These are phyloP conservation scores for Aegilops tauschii DNA, from an alignment of 176 grass and related monocot genomes.

Conservation along the genomic window DNA sequence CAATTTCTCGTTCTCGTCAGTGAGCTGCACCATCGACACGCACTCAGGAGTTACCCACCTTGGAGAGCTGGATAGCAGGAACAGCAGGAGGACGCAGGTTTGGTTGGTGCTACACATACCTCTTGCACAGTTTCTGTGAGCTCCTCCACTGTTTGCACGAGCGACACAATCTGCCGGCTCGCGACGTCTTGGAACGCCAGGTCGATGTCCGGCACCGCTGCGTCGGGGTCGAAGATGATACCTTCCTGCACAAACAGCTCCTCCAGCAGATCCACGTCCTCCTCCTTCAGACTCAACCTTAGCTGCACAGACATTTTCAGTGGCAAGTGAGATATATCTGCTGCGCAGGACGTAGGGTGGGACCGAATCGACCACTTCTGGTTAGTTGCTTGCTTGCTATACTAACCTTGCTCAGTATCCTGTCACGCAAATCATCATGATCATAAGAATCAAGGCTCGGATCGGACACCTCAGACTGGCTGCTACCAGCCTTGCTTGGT, in stretches of 20 bases:
- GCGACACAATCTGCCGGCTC: slow-evolving; percentile 38
- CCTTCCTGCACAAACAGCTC: slow-evolving; percentile 64
- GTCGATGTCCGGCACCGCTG: slow-evolving; percentile 30
- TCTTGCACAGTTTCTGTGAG: slow-evolving; percentile 48
- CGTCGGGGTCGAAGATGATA: slow-evolving; percentile 52
- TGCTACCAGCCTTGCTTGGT: slow-evolving; percentile 48
- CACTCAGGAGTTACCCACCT: background rate
- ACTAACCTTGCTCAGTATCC: slow-evolving; percentile 66
- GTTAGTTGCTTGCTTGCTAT: background rate
- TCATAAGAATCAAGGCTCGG: slow-evolving; percentile 25
- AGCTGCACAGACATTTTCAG: slow-evolving; percentile 50
- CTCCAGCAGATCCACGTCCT: slow-evolving; percentile 64
- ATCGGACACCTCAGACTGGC: background rate
- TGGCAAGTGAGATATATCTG: background rate
- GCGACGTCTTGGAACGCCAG: slow-evolving; percentile 31
- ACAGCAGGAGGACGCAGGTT: background rate
- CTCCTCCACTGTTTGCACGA: slow-evolving; percentile 56
- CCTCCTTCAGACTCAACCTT: slow-evolving; percentile 73
- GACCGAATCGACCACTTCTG: background rate
- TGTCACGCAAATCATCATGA: slow-evolving; percentile 40
- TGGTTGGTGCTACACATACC: slow-evolving; percentile 29
- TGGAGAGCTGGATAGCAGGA: background rate
- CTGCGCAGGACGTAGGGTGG: background rate
- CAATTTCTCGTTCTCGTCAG: slow-evolving; percentile 44
- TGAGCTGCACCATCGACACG: slow-evolving; percentile 35